Evolutionary conservation across 345 rosid genomes (phyloP), one percentile per base, ranked within the genome.

Genomic region (Populus pruinosa): DNA sequence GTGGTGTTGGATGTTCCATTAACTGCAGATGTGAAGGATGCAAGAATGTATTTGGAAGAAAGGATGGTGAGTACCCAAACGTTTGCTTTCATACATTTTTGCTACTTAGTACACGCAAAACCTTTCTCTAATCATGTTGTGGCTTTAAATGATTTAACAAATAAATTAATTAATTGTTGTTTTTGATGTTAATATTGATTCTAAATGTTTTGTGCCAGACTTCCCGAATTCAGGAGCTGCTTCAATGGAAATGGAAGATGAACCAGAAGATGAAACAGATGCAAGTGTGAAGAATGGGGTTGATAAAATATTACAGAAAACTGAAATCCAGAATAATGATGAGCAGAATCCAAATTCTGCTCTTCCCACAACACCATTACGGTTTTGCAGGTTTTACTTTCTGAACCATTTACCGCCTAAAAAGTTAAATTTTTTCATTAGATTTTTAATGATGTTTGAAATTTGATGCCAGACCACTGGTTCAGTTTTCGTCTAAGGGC

Each of bases 11-110:
- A 12, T 96, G 99, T 85, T 96, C 99, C 86, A 81, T 91, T 83
- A 91, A 88, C 83, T 96, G 99, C 86, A 87, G 99, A 83, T 96
- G 99, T 71, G 98, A 96, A 89, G 98, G 97, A 25, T 96, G 99
- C 83, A 93, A 93, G 89, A 96, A 96, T 56, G 83, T 91, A 43
- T 96, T 90, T 23, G 99, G 99, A n/a, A 84, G 92, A 72, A 96
- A 92, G 87, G 97, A 95, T 82, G 98, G 99, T 95, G 72, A 90
- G 90, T 70, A 16, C 69, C 18, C 8, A 41, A 29, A 18, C 9
- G 61, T 43, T 69, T 80, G 25, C 56, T 50, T 70, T 29, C 59
- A 3, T 20, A 35, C 56, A 38, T 71, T 2, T 18, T 69, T n/a
- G 66, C 39, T 56, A 61, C 62, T 64, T 62, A 8, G 14, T 44